Evolutionary conservation across 164 flowering plant genomes (phyloP).

Genomic region (Aristolochia fimbriata): DNA sequence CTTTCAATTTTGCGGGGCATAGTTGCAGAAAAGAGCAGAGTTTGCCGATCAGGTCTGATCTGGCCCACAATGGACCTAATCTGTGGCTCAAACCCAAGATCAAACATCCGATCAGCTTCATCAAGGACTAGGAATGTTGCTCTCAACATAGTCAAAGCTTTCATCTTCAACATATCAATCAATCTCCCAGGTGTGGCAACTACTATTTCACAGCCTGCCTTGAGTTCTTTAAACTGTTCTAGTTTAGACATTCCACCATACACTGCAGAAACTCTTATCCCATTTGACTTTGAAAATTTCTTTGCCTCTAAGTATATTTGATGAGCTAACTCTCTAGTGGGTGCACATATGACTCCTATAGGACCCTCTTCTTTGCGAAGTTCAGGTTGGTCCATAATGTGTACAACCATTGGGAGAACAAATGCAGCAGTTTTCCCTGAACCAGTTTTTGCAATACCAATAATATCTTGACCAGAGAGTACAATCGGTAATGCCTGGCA

Average conservation of each 20-base stretch:
- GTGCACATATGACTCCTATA: conserved; percentile 94
- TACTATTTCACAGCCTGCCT: conserved; percentile 93
- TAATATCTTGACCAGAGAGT: conserved; percentile 85
- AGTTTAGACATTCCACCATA: conserved; percentile 99
- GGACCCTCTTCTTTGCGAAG: conserved; percentile 93
- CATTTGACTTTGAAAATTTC: conserved; percentile 79
- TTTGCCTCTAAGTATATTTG: conserved; percentile 86
- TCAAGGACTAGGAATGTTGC: conserved; percentile 92
- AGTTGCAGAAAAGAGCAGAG: conserved; percentile 92
- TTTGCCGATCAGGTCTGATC: conserved; percentile 93
- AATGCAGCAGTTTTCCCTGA: conserved; percentile 98
- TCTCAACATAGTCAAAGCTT: conserved; percentile 77
- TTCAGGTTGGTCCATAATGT: conserved; percentile 97
- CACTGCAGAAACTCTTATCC: conserved; percentile 83
- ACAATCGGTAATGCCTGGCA: conserved; percentile 88
- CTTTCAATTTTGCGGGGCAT: conserved; percentile 92
- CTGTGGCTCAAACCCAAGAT: conserved; percentile 97
- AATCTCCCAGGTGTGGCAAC: conserved; percentile 97
- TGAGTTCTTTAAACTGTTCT: conserved; percentile 97
- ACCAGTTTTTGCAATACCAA: conserved; percentile 98
- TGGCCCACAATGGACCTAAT: conserved; percentile 93
- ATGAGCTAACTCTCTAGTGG: conserved; percentile 94
- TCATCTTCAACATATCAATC: conserved; percentile 95
- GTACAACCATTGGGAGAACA: conserved; percentile 95
- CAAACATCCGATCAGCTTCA: conserved; percentile 99